A percentile compares a stretch with the other conserved stretches of the same genome.
phyloP scores from a whole-genome alignment of 1,284 basidiomycete species.

The Neonothopanus nambi region DNA sequence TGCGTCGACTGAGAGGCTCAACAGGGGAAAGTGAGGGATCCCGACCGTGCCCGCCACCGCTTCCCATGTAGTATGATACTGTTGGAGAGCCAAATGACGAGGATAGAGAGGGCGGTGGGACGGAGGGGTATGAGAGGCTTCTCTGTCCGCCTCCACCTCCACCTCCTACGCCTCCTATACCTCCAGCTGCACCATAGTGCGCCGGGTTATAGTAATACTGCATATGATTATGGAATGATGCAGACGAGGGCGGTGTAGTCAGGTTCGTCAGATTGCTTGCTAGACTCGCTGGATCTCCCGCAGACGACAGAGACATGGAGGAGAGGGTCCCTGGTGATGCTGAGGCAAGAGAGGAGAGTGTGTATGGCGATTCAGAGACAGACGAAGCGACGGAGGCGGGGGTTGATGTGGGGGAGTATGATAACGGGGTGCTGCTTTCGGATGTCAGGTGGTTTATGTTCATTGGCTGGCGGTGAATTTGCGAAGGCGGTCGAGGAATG shows the following conservation, averaged over 20 bases:
- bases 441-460: constrained; percentile 38
- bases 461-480: constrained; percentile 48
- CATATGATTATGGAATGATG: constrained; percentile 42
- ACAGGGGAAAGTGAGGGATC: constrained; percentile 48
- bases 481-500: constrained; percentile 68
- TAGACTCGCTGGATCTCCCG: constrained; percentile 52
- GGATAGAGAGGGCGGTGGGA: constrained; percentile 67
- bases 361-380: constrained; percentile 57
- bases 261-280: constrained; percentile 58
- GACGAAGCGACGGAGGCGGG: constrained; percentile 26
- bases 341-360: constrained; percentile 50
- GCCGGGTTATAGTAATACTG: constrained; percentile 20
- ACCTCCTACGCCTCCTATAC: background rate
- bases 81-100: constrained; percentile 67
- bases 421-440: constrained; percentile 57
- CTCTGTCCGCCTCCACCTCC: constrained; percentile 29
- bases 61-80: constrained; percentile 42
- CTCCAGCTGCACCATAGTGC: background rate
- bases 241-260: constrained; percentile 67
- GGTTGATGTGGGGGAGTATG: constrained; percentile 44
- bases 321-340: too few species aligned
- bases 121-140: constrained; percentile 59
- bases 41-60: constrained; percentile 23
- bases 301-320: too few species aligned
- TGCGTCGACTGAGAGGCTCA: constrained; percentile 52